These are phyloP conservation scores for Hypoxylon sp. DNA, from an alignment of 2,329 filamentous ascomycete species.

Conservation along the genomic window DNA sequence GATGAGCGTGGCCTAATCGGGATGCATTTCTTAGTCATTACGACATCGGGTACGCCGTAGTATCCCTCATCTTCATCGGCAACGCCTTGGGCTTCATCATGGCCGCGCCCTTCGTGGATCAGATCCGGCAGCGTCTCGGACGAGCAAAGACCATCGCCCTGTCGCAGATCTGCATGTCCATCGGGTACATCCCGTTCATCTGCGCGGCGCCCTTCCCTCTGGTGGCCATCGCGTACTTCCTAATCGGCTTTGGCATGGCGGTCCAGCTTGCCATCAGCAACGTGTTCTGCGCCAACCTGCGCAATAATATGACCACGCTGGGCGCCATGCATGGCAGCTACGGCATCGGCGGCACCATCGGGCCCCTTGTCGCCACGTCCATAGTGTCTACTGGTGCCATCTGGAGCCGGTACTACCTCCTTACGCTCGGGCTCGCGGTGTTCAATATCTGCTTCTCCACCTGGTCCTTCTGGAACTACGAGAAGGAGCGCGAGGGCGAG, in stretches of 20 bases:
- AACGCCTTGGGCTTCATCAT: slow-evolving; percentile 82
- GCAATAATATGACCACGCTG: slow-evolving; percentile 66
- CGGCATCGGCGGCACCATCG: slow-evolving; percentile 74
- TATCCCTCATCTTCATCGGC: slow-evolving; percentile 85
- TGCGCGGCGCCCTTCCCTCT: slow-evolving; percentile 77
- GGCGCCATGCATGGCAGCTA: slow-evolving; percentile 77
- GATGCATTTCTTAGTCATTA: slow-evolving; percentile 66
- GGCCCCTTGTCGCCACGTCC: slow-evolving; percentile 80
- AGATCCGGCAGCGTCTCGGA: slow-evolving; percentile 72
- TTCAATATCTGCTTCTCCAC: slow-evolving; percentile 69
- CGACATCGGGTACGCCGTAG: slow-evolving; percentile 79
- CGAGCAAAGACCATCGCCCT: slow-evolving; percentile 73
- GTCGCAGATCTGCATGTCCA: slow-evolving; percentile 67
- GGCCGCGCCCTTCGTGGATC: slow-evolving; percentile 77
- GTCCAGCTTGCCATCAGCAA: slow-evolving; percentile 70
- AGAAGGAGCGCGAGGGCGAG: slow-evolving; percentile 66
- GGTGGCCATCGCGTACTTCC: slow-evolving; percentile 76
- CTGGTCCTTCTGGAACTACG: slow-evolving; percentile 79
- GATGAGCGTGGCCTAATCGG: slow-evolving; percentile 1
- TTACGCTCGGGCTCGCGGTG: slow-evolving; percentile 71
- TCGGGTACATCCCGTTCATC: slow-evolving; percentile 75
- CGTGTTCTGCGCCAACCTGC: slow-evolving; percentile 69
- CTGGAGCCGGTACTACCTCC: slow-evolving; percentile 81
- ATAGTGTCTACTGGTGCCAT: slow-evolving; percentile 71
- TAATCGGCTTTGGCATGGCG: slow-evolving; percentile 72